Percentiles rank a stretch among this genome's conserved stretches.
Conservation (phyloP, 805 yeast species). For the Saturnispora sekii region DNA sequence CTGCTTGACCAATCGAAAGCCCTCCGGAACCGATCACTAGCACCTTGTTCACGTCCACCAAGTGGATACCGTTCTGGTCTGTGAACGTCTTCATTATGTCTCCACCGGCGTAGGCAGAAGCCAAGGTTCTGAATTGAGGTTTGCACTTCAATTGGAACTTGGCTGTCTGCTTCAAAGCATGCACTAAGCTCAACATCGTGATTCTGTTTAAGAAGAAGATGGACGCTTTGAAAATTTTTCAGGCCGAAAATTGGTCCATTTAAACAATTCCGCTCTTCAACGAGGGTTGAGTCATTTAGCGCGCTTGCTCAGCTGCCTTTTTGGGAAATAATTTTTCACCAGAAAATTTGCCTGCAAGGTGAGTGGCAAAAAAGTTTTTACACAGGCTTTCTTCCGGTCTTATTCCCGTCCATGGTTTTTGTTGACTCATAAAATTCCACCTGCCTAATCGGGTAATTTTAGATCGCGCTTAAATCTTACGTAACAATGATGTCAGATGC, state of each 20-base stretch:
- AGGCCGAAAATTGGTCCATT: too few species aligned
- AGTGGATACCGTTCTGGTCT: slow-evolving; percentile 50
- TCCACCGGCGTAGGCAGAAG: slow-evolving; percentile 48
- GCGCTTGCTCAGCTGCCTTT: neutral
- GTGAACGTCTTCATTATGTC: slow-evolving; percentile 46
- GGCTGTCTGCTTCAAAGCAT: slow-evolving; percentile 4
- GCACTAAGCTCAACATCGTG: too few species aligned
- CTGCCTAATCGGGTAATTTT: slow-evolving; percentile 11
- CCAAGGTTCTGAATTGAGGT: neutral
- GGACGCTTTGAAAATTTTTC: too few species aligned
- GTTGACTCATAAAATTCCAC: slow-evolving; percentile 17
- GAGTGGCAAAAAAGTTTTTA: too few species aligned
- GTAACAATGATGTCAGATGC: neutral
- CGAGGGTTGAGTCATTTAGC: neutral
- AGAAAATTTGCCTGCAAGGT: neutral
- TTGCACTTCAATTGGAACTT: neutral
- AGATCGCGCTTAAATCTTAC: slow-evolving; percentile 9
- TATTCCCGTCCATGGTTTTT: slow-evolving; percentile 27
- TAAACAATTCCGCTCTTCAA: neutral
- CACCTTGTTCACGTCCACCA: slow-evolving; percentile 81
- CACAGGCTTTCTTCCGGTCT: slow-evolving; percentile 7
- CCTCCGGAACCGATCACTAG: slow-evolving; percentile 97
- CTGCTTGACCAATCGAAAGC: slow-evolving; percentile 97
- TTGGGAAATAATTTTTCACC: neutral
- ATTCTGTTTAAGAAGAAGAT: too few species aligned